Percentiles rank a stretch among this genome's conserved stretches.
phyloP scores from a whole-genome alignment of 306 rosid genomes.

The Vigna trinervia region DNA sequence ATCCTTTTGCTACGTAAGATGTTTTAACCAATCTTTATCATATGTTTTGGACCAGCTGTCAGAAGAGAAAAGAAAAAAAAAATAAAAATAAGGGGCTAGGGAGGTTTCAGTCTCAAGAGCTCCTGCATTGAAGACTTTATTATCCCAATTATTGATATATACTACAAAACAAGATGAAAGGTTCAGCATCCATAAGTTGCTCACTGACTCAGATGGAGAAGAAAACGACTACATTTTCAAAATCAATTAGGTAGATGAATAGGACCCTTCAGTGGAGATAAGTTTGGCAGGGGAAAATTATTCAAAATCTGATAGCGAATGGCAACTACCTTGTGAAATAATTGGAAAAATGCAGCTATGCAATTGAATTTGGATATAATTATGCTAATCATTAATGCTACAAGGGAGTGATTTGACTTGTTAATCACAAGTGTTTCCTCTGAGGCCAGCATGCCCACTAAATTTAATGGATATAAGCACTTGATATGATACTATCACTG shows the following conservation, averaged over 20 bases:
- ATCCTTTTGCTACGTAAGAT: conserved; percentile 4
- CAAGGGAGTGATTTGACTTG: conserved; percentile 44
- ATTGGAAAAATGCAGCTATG: conserved; percentile 29
- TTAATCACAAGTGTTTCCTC: conserved; percentile 39
- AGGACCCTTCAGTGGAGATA: conserved; percentile 33
- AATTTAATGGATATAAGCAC: conserved; percentile 34
- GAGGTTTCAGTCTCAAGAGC: not conserved
- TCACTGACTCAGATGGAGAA: conserved; percentile 28
- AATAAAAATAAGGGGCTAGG: conserved; percentile 5
- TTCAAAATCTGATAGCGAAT: conserved; percentile 42
- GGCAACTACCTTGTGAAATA: conserved; percentile 44
- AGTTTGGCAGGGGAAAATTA: conserved; percentile 47
- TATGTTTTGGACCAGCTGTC: conserved; percentile 1
- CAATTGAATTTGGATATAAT: conserved; percentile 39
- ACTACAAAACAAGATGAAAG: conserved; percentile 34
- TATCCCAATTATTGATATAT: not conserved
- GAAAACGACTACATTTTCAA: conserved; percentile 37
- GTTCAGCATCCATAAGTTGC: conserved; percentile 36
- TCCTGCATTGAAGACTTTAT: conserved; percentile 32
- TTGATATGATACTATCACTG: conserved; percentile 28
- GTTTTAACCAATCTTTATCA: conserved; percentile 17
- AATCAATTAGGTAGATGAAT: conserved; percentile 48
- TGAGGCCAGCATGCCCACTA: conserved; percentile 39
- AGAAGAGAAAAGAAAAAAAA: not conserved
- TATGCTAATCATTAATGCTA: conserved; percentile 43